These are phyloP conservation scores for Leishmania gerbilli DNA, from an alignment of 208 protist genomes.

Conservation along the genomic window DNA sequence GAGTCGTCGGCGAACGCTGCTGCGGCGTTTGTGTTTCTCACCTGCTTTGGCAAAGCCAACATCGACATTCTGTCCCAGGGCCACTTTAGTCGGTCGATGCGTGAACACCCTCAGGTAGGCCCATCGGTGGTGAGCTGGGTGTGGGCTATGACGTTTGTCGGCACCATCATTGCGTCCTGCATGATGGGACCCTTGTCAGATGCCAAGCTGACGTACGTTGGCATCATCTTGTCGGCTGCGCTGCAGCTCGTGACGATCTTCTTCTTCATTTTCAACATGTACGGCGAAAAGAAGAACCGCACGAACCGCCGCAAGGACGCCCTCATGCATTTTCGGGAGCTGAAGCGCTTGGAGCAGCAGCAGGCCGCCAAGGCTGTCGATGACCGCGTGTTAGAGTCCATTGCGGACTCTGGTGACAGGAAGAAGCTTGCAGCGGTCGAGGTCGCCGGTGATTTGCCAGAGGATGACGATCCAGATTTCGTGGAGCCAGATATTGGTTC, in stretches of 20 bases:
- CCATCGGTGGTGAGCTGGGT: slow-evolving; percentile 49
- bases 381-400: slow-evolving; percentile 9
- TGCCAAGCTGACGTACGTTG: slow-evolving; percentile 19
- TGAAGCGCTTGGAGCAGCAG: not conserved
- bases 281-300: slow-evolving; percentile 44
- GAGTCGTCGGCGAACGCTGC: slow-evolving; percentile 25
- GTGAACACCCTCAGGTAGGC: slow-evolving; percentile 29
- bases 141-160: slow-evolving; percentile 44
- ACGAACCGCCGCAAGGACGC: slow-evolving; percentile 37
- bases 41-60: slow-evolving; percentile 36
- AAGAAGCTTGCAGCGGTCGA: not conserved
- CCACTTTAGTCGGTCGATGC: slow-evolving; percentile 57
- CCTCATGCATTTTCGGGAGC: slow-evolving; percentile 13
- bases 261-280: slow-evolving; percentile 60
- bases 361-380: not conserved
- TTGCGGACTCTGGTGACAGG: slow-evolving; percentile 5
- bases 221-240: slow-evolving; percentile 32
- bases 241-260: slow-evolving; percentile 33
- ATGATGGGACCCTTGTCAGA: slow-evolving; percentile 54
- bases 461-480: slow-evolving; percentile 6
- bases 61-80: slow-evolving; percentile 65
- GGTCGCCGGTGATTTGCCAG: not conserved
- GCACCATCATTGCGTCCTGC: slow-evolving; percentile 35
- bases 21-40: slow-evolving; percentile 43
- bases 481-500: slow-evolving; percentile 15